phyloP scores from a whole-genome alignment of 2,329 filamentous ascomycete genomes.

The Reticulascus tulasneorum region DNA sequence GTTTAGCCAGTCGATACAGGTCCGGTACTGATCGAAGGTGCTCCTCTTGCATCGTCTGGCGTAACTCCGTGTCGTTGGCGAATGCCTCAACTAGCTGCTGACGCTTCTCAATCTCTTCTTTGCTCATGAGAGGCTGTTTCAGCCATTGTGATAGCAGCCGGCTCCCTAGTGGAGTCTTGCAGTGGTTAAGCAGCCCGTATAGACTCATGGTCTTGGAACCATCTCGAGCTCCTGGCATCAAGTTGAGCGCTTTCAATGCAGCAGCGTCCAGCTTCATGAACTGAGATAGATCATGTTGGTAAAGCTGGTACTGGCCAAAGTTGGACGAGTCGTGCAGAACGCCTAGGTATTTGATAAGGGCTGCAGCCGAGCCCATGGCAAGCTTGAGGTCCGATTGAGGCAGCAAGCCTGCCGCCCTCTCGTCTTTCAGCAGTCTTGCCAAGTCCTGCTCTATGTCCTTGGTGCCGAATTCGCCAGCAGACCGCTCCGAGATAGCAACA shows the following conservation, averaged over 20 bases:
- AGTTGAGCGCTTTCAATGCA: constrained; percentile 86
- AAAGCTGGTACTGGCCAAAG: constrained; percentile 94
- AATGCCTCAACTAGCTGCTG: constrained; percentile 96
- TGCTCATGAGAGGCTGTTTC: constrained; percentile 94
- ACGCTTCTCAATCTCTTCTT: constrained; percentile 80
- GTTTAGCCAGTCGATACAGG: constrained; percentile 87
- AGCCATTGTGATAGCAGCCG: constrained; percentile 91
- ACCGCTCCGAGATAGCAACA: constrained; percentile 80
- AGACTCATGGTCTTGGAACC: constrained; percentile 97
- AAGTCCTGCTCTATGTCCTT: constrained; percentile 97
- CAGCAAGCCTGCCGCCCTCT: constrained; percentile 69
- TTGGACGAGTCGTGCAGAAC: constrained; percentile 89
- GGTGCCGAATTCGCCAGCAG: constrained; percentile 72
- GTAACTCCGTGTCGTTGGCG: constrained; percentile 83
- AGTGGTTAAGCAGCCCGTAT: constrained; percentile 91
- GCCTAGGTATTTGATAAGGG: constrained; percentile 89
- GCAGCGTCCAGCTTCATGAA: constrained; percentile 98
- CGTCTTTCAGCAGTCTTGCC: constrained; percentile 80
- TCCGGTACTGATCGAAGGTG: constrained; percentile 91
- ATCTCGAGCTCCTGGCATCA: constrained; percentile 94
- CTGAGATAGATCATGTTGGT: constrained; percentile 93
- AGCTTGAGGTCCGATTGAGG: constrained; percentile 91
- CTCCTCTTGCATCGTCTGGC: constrained; percentile 95
- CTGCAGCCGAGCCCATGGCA: constrained; percentile 91
- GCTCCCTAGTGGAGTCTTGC: constrained; percentile 92